Base-by-base conservation (phyloP, 1,139 yeast species). In the Suhomyces coccinellae region DNA sequence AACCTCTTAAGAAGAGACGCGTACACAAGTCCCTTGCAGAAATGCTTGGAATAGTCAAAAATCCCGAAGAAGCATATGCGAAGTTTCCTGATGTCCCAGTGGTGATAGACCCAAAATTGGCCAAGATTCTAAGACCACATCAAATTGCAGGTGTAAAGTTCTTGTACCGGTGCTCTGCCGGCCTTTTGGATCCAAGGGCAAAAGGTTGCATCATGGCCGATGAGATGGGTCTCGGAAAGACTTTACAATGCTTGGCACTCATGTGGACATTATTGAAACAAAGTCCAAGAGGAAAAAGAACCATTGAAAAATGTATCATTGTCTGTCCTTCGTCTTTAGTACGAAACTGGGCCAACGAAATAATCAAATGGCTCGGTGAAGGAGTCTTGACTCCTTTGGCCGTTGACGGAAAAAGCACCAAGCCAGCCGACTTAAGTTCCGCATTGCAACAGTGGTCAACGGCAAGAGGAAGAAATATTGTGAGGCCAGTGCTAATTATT, bases 151-250 rank as follows among this genome's bases (percentile, higher is more conserved):
- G 99, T 52, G 97, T 93, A 29, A 80, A 87, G 62, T 93, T 93
- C 61, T 69, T 93, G 47, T 93, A 90, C 60, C 71, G 93, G 48
- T 91, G 98, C 64, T 89, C 96, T 1, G 79, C 97, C 0, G 99
- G 99, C 0, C 67, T 91, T 36, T 77, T 89, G 24, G 96, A 90
- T 58, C 81, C 90, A 2, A 75, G 83, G 35, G 98, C 98, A 0
- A 83, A 85, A 60, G 99, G 99, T 1, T 93, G 99, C 62, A 95
- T 93, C 44, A 93, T 93, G 99, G 99, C 99, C 0, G 99, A 93
- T 69, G 99, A 90, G 67, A 93, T 93, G 99, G 99, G 99, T 2
- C 74, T 93, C 37, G 99, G 99, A 22, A 93, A 93, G 62, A 93
- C 99, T 0, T 73, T 93, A 36, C 99, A 93, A 64, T 95, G 99